These are phyloP conservation scores for Nigrospora osmanthi DNA, from an alignment of 2,329 filamentous ascomycete species.

Conservation along the genomic window DNA sequence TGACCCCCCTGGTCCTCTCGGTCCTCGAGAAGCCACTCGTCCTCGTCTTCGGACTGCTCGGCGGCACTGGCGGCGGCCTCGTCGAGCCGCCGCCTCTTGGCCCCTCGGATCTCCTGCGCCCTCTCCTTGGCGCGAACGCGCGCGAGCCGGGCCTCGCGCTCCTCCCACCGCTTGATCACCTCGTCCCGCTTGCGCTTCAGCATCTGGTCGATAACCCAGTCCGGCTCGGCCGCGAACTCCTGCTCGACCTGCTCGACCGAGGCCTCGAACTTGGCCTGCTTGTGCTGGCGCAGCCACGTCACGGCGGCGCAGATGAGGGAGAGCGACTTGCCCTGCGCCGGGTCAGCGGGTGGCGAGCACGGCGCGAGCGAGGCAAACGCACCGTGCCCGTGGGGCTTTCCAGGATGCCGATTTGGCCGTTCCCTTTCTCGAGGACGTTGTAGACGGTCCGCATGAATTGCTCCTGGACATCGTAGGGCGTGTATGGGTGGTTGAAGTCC, in stretches of 20 bases:
- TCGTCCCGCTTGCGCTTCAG: conserved; percentile 60
- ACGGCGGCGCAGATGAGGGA: conserved; percentile 84
- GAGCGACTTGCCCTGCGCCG: conserved; percentile 69
- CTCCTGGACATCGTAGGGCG: conserved; percentile 79
- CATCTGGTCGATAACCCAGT: conserved; percentile 78
- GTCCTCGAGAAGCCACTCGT: conserved; percentile 68
- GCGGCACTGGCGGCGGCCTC: conserved; percentile 12
- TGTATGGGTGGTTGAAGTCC: conserved; percentile 81
- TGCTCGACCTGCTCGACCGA: conserved; percentile 35
- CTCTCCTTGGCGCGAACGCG: conserved; percentile 57
- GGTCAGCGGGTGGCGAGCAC: conserved; percentile 8
- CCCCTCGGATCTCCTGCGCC: conserved; percentile 41
- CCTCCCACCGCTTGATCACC: conserved; percentile 58
- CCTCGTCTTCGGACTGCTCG: conserved; percentile 47
- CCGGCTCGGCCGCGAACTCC: conserved; percentile 59
- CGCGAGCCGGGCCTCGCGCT: conserved; percentile 65
- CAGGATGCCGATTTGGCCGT: conserved; percentile 77
- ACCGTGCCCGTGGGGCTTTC: conserved; percentile 86
- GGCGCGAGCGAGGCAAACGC: conserved; percentile 13
- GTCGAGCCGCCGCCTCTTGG: conserved; percentile 38
- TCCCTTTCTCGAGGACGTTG: conserved; percentile 59
- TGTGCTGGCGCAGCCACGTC: conserved; percentile 85
- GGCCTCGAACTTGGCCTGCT: conserved; percentile 50
- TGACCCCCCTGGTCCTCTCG: conserved; percentile 40
- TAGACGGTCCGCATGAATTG: conserved; percentile 85